These are phyloP conservation scores for Stromatinia cepivora DNA, from an alignment of 2,329 filamentous ascomycete species.

Conservation along the genomic window DNA sequence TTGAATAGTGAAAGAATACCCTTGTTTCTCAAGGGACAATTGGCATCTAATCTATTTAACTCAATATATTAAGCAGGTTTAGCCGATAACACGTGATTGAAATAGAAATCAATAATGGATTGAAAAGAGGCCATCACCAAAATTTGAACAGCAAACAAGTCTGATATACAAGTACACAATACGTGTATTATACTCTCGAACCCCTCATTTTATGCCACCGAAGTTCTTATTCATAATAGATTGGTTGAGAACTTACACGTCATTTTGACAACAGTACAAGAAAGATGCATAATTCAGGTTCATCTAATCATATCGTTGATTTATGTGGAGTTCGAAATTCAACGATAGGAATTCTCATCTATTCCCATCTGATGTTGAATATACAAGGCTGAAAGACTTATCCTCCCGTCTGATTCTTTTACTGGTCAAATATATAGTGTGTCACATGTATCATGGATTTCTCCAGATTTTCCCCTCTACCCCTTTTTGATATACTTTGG, in stretches of 20 bases:
- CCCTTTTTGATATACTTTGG: slow-evolving; percentile 3
- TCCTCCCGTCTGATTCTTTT: neutral
- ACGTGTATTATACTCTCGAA: neutral
- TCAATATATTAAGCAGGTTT: neutral
- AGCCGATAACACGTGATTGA: slow-evolving; percentile 14
- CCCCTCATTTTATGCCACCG: neutral
- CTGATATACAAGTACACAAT: neutral
- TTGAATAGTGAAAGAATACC: slow-evolving; percentile 16
- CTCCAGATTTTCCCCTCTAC: slow-evolving; percentile 3
- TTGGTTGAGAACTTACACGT: slow-evolving; percentile 10
- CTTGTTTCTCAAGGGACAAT: slow-evolving; percentile 20
- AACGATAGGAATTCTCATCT: neutral
- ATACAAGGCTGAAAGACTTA: neutral
- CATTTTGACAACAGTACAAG: slow-evolving; percentile 8
- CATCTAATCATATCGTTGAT: neutral
- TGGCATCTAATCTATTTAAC: slow-evolving; percentile 21
- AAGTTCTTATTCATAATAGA: neutral
- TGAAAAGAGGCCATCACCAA: neutral
- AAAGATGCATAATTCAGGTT: neutral
- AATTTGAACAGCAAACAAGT: neutral
- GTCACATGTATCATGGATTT: neutral
- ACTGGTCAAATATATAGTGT: neutral
- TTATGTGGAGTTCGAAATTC: neutral
- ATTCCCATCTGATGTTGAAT: too few relatives aligned
- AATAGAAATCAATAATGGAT: neutral